Conservation (phyloP, 192 early-diverging fungal species). For the Chytriomyces hyalinus region DNA sequence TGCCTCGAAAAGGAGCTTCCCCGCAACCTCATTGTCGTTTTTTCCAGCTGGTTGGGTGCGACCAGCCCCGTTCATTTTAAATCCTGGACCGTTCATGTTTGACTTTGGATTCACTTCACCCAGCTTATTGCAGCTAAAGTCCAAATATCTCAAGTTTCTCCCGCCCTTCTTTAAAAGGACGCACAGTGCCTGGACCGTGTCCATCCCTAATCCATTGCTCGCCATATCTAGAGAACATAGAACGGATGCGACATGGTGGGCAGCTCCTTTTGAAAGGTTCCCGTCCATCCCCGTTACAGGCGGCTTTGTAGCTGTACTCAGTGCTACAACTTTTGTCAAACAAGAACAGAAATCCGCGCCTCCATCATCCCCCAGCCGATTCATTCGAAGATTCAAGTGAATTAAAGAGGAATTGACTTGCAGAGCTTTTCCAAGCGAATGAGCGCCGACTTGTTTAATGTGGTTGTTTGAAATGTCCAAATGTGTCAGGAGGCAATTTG, state of each 20-base stretch:
- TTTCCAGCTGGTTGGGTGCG: conserved; percentile 11
- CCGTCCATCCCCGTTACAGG: not conserved
- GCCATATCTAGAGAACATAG: conserved; percentile 43
- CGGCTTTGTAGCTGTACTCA: conserved; percentile 31
- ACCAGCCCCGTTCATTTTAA: not conserved
- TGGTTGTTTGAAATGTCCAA: conserved; percentile 53
- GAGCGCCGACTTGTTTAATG: conserved; percentile 43
- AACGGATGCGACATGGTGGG: conserved; percentile 2
- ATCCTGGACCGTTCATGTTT: conserved; percentile 6
- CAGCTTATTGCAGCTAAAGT: conserved; percentile 58
- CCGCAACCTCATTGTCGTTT: conserved; percentile 43
- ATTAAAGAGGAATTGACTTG: conserved; percentile 38
- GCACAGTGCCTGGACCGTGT: conserved; percentile 37
- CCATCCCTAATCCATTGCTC: conserved; percentile 44
- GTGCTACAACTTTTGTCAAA: conserved; percentile 30
- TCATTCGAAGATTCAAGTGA: conserved; percentile 46
- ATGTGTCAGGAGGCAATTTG: conserved; percentile 36
- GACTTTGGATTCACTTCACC: conserved; percentile 32
- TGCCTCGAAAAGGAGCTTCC: conserved; percentile 59
- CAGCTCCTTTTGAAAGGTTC: not conserved
- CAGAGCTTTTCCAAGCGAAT: conserved; percentile 44
- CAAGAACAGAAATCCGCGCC: conserved; percentile 39
- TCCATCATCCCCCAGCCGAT: conserved; percentile 47
- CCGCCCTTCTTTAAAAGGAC: conserved; percentile 44
- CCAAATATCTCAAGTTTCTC: conserved; percentile 34